Evolutionary conservation across 2,329 filamentous ascomycete genomes (phyloP), one percentile per base, ranked within the genome.

Genomic region (Phaeosphaeria sp.): DNA sequence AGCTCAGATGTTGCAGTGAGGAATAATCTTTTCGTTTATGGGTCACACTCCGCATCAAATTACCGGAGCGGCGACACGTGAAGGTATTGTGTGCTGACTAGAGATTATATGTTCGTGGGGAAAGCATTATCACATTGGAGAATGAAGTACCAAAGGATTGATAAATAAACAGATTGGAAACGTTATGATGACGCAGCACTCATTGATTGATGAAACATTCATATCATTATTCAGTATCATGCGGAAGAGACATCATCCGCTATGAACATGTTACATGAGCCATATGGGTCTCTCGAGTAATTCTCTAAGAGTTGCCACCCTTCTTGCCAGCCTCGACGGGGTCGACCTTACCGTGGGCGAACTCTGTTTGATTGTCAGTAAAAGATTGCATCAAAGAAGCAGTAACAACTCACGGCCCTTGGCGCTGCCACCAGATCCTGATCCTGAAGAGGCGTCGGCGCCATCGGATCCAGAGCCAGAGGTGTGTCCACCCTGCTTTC

Each of bases 241-340:
- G 15, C 36, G 36, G 13, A 39, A 5, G 11, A 39, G 36, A 39
- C 36, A 39, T n/a, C 36, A n/a, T 2, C 15, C 36, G 36, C 36
- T 4, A 3, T 3, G 21, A 23, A 13, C 20, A 46, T 46, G 10
- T 23, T 10, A 9, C n/a, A n/a, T 39, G 3, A n/a, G 3, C 15
- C 11, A 39, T 6, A 17, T 17, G 15, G 36, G 20, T 46, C 17
- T 46, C 20, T 13, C 17, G 7, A 25, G 6, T 7, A 15, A 9
- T 5, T 23, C 20, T 46, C 43, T 56, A 63, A 21, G 60, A 60
- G 15, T 50, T 63, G 4, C 60, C 60, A 20, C 60, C 61, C 52
- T 64, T 57, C 55, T 55, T 58, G 25, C 57, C 61, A 43, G 61
- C 55, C 51, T 64, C 60, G 6, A 60, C 50, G 20, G 57, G 58